phyloP scores from a whole-genome alignment of 352 stramenopile genomes.

The Saprolegnia diclina region DNA sequence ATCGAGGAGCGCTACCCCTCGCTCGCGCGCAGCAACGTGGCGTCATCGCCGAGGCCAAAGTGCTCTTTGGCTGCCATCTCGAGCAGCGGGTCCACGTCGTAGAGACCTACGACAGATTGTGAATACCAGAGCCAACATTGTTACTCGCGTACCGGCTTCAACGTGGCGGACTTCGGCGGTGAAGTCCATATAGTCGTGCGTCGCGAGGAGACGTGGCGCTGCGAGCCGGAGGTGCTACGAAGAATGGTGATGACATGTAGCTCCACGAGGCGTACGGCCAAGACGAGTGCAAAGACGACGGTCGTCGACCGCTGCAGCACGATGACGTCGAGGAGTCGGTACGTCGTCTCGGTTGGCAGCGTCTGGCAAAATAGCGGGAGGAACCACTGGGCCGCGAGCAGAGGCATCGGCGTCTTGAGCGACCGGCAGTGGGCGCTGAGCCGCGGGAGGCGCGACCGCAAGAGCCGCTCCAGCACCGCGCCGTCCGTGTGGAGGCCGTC shows the following conservation, averaged over 20 bases:
- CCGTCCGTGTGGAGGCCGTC: constrained; percentile 11
- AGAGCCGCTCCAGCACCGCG: constrained; percentile 12
- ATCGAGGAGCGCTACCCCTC: background rate
- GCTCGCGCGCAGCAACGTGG: background rate
- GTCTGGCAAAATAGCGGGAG: constrained; percentile 25
- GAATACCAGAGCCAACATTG: no score
- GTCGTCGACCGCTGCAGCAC: constrained; percentile 5
- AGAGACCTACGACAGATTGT: no score
- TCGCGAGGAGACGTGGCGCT: constrained; percentile 5
- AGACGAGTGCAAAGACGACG: constrained; percentile 8
- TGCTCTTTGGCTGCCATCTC: constrained; percentile 21
- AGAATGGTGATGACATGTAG: background rate
- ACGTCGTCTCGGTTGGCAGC: constrained; percentile 18
- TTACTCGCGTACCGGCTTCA: constrained; percentile 26
- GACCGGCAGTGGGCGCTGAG: constrained; percentile 8
- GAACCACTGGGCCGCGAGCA: constrained; percentile 23
- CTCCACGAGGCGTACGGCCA: background rate
- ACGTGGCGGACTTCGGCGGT: background rate
- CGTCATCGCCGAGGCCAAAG: constrained; percentile 8
- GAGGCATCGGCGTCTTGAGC: constrained; percentile 2
- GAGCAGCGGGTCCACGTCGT: constrained; percentile 19
- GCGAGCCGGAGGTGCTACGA: constrained; percentile 19
- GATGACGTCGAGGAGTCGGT: constrained; percentile 15
- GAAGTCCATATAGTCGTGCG: constrained; percentile 20
- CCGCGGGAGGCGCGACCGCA: constrained; percentile 10